Evolutionary conservation across 2,329 filamentous ascomycete species (phyloP).

Genomic region (Fusarium zealandicum): DNA sequence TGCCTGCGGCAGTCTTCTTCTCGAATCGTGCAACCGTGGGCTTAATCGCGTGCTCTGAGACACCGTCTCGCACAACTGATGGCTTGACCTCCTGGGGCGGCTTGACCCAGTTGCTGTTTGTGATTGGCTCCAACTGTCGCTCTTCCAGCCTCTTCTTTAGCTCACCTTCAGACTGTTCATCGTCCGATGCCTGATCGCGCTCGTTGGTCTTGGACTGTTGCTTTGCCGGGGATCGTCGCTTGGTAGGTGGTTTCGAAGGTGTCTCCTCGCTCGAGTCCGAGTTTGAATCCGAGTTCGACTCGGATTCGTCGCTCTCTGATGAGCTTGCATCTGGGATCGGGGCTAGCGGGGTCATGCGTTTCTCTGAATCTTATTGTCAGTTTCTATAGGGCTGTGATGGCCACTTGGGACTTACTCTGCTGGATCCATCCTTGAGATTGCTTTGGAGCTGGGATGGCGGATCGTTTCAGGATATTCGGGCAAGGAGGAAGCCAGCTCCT

Average conservation of each 20-base stretch:
- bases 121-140: neutral
- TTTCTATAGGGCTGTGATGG: neutral
- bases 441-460: constrained; percentile 1
- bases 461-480: neutral
- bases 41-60: constrained; percentile 39
- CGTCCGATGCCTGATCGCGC: neutral
- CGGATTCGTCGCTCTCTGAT: constrained; percentile 4
- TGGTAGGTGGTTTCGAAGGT: constrained; percentile 10
- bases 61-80: constrained; percentile 31
- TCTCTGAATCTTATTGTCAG: constrained; percentile 23
- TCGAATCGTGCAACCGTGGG: constrained; percentile 30
- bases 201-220: neutral
- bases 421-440: constrained; percentile 19
- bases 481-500: constrained; percentile 12
- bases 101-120: constrained; percentile 6
- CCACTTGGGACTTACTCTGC: constrained; percentile 19
- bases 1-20: constrained; percentile 24
- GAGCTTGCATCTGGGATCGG: neutral
- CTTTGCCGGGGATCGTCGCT: neutral
- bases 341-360: constrained; percentile 9
- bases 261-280: constrained; percentile 6
- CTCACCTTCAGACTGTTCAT: constrained; percentile 5
- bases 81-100: constrained; percentile 23
- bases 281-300: constrained; percentile 8
- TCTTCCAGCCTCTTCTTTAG: constrained; percentile 11